Percentiles rank a stretch among this genome's conserved stretches.
Conservation (phyloP, 148 eudicot species). For the Silene latifolia region DNA sequence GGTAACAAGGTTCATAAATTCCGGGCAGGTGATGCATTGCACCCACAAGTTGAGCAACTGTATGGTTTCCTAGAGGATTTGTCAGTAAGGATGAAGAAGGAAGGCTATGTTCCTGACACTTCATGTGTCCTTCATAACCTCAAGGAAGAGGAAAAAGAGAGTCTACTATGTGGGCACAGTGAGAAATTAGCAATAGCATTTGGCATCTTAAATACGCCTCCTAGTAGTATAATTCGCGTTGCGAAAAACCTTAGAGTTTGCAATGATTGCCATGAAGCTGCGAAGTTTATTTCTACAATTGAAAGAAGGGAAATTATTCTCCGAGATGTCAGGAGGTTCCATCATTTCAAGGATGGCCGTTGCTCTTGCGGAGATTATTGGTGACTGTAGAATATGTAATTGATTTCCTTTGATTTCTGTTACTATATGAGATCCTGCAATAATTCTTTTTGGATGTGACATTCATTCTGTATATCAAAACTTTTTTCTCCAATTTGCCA, state of each 20-base stretch:
- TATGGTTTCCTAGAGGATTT: conserved; percentile 40
- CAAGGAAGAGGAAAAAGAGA: conserved; percentile 50
- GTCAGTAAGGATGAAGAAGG: conserved; percentile 49
- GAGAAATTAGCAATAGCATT: conserved; percentile 59
- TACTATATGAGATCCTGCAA: not conserved
- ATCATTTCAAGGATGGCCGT: conserved; percentile 52
- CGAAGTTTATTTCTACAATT: conserved; percentile 52
- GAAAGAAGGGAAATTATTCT: conserved; percentile 52
- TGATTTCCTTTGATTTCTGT: not conserved
- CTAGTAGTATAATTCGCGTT: conserved; percentile 52
- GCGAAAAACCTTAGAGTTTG: conserved; percentile 62
- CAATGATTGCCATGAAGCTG: conserved; percentile 58
- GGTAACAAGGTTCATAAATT: conserved; percentile 64
- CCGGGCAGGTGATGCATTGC: conserved; percentile 58
- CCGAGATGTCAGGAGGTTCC: conserved; percentile 56
- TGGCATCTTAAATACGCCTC: conserved; percentile 52
- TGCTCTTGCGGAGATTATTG: conserved; percentile 61
- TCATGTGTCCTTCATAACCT: conserved; percentile 66
- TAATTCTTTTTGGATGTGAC: not conserved
- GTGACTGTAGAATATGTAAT: conserved; percentile 25
- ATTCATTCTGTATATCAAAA: conserved; percentile 13
- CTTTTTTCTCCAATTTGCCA: not conserved
- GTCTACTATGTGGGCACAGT: conserved; percentile 50
- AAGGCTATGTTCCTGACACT: conserved; percentile 62
- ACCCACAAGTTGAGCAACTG: conserved; percentile 49